Percentiles rank a stretch among this genome's conserved stretches.
Evolutionary conservation across 202 grass and related monocot species (phyloP).

Genomic region (Alloteropsis angusta): DNA sequence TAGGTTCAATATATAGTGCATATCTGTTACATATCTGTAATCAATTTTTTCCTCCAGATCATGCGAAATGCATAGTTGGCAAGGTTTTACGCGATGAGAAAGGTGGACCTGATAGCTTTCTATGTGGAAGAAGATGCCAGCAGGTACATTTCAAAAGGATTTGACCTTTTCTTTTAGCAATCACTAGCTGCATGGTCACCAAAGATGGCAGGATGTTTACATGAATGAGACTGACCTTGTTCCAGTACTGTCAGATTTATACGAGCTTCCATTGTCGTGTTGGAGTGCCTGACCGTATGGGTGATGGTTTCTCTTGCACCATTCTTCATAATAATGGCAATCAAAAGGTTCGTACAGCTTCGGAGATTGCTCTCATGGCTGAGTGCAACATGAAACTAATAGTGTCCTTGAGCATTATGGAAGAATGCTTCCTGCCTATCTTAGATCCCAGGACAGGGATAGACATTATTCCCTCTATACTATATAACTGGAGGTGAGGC

Average conservation of each 20-base stretch:
- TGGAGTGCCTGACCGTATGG: constrained; percentile 38
- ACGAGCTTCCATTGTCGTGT: constrained; percentile 39
- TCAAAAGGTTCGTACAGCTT: constrained; percentile 32
- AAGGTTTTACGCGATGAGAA: constrained; percentile 22
- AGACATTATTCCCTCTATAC: constrained; percentile 61
- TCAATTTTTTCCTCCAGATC: constrained; percentile 47
- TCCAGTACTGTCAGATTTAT: constrained; percentile 48
- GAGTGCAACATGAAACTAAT: constrained; percentile 92
- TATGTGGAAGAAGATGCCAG: constrained; percentile 70
- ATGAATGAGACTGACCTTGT: constrained; percentile 21
- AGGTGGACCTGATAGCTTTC: constrained; percentile 36
- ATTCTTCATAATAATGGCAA: constrained; percentile 64
- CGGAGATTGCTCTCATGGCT: constrained; percentile 47
- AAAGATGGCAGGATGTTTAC: not conserved
- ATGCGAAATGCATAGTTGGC: constrained; percentile 56
- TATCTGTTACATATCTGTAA: not conserved
- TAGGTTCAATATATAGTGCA: not conserved
- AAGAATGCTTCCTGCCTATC: constrained; percentile 83
- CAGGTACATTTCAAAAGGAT: constrained; percentile 46
- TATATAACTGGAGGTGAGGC: constrained; percentile 89
- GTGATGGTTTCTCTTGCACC: constrained; percentile 45
- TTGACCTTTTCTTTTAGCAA: constrained; percentile 17
- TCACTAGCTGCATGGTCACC: not conserved
- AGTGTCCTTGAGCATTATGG: constrained; percentile 69
- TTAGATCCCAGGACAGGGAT: constrained; percentile 63